Base-by-base conservation (phyloP, 106 monocot genomes). In the Dactylorhiza incarnata region DNA sequence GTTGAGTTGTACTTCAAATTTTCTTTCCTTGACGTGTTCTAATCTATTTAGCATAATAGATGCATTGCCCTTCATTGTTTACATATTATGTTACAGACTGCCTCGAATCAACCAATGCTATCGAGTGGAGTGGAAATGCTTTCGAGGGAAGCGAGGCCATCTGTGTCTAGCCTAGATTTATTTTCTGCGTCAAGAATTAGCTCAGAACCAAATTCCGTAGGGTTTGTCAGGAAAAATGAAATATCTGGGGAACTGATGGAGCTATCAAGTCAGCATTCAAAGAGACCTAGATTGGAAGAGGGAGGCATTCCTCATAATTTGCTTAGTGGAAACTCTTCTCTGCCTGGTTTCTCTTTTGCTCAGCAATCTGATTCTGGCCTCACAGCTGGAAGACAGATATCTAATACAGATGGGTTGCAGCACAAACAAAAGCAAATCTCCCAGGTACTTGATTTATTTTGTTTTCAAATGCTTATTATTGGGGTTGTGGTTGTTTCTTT, bases 231-330 rank as follows among this genome's bases (percentile, higher is more conserved):
- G 49, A 82, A 83, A 75, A 59, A 72, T 62, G 73, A 59, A 50
- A 77, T 44, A 1, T 55, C 73, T 49, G 62, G 74, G 65, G 81
- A 73, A 26, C 62, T 43, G 48, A 61, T 59, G 25, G 87, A 82
- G 51, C 37, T 63, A n/a, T 47, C 59, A 25, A 76, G 49, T 67
- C 88, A 79, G 82, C 88, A 73, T 74, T 78, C 88, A 46, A 95
- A 92, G 66, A 74, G 81, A 47, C 78, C 61, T 45, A 92, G 72
- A 88, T 71, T 87, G 79, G 92, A 95, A 48, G 87, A 65, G 65
- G 82, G 78, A 49, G 70, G 71, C 13, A 48, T 63, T 77, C 44
- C 81, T 44, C 71, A 71, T 50, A 77, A 76, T 53, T 24, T 50
- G 44, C 29, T 62, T 7, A 73, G 72, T 37, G 52, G 49, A 73